Base-by-base conservation (phyloP, 2,329 filamentous ascomycete species). In the Colletotrichum abscissum region DNA sequence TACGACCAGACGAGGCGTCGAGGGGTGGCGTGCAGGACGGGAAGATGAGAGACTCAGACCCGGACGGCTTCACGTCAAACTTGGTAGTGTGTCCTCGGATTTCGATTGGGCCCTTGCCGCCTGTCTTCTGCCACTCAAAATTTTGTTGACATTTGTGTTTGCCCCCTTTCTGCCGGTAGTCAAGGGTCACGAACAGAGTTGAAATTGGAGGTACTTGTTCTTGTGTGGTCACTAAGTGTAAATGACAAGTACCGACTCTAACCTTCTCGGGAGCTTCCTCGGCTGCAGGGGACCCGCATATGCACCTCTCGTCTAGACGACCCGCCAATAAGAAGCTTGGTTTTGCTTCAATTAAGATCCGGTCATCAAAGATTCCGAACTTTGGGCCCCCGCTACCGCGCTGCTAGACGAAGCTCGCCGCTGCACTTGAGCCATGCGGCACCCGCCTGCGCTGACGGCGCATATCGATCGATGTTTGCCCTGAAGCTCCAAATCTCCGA, bases 81-180 rank as follows among this genome's bases (percentile, higher is more conserved):
- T 65, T 73, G 28, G 71, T 38, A 59, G 66, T 35, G 67, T 70
- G 71, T 59, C 66, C 70, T 69, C 54, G 55, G 46, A 54, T 11
- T 64, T 63, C 62, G 46, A 66, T 66, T 66, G 71, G 71, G 55
- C 62, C 60, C 62, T 60, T 30, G 22, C n/a, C 26, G 30, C 16
- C 19, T 55, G 33, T 12, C 46, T 52, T 49, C 35, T 57, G 33
- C 63, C 24, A 57, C 33, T 58, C 71, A 71, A 73, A 71, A 62
- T 62, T 73, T 73, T 73, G 71, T 73, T 73, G 71, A 73, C 71
- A 71, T 71, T 70, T 66, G 59, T 66, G 55, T 33, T 73, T 73
- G 66, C 70, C 71, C 62, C 70, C 67, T 73, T 73, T 73, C 71
- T 70, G 67, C 67, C 67, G 71, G 71, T 73, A 73, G 71, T 73